phyloP scores from a whole-genome alignment of 495 filamentous ascomycete species.

The Cercophora samala region DNA sequence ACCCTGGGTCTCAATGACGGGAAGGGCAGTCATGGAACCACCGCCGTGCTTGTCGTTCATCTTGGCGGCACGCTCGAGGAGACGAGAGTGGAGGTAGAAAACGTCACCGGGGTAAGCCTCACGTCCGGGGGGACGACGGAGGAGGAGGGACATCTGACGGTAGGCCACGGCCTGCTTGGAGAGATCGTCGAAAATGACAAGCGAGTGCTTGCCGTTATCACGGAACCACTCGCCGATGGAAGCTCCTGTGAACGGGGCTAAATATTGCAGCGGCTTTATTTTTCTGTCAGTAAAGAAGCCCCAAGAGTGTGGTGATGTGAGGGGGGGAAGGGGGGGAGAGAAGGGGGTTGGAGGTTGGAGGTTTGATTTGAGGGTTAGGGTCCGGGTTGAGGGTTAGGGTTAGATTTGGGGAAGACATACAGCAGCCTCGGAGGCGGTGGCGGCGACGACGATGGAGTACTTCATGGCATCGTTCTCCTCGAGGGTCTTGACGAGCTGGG shows the following conservation, averaged over 20 bases:
- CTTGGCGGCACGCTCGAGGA: constrained; percentile 98
- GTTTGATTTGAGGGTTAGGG: neutral
- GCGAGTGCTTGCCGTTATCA: constrained; percentile 87
- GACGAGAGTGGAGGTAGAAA: constrained; percentile 99
- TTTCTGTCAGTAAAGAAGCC: neutral
- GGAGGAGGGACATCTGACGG: constrained; percentile 98
- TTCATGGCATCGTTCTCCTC: constrained; percentile 99
- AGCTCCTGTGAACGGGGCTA: constrained; percentile 81
- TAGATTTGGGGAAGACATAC: constrained; percentile 40
- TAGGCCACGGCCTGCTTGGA: constrained; percentile 99
- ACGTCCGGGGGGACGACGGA: constrained; percentile 98
- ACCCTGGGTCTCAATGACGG: constrained; percentile 99
- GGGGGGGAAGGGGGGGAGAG: neutral
- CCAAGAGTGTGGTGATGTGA: no score
- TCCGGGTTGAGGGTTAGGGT: neutral
- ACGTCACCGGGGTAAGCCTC: constrained; percentile 99
- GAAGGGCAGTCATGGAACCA: constrained; percentile 95
- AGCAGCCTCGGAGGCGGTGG: constrained; percentile 92
- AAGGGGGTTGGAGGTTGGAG: neutral
- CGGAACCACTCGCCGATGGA: constrained; percentile 67
- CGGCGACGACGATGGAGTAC: constrained; percentile 92
- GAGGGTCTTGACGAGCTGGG: constrained; percentile 98
- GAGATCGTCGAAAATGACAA: constrained; percentile 94
- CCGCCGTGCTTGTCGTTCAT: constrained; percentile 95
- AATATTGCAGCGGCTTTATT: constrained; percentile 68